Evolutionary conservation across 208 protist species (phyloP).

Genomic region (Borovskyia barvae): DNA sequence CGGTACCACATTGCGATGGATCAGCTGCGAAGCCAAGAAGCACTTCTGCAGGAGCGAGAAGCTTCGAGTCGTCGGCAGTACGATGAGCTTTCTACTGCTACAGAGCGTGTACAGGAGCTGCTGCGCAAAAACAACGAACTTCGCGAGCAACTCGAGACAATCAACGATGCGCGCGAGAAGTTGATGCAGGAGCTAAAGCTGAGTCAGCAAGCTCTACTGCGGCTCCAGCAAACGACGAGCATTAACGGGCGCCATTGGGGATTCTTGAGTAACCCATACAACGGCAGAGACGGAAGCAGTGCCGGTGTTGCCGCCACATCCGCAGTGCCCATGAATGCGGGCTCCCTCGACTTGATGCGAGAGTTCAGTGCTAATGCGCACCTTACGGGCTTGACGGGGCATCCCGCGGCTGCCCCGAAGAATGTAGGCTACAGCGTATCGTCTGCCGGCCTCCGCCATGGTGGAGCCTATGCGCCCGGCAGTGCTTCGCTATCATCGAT

Average conservation of each 20-base stretch:
- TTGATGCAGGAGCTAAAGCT: slow-evolving; percentile 74
- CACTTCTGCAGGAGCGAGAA: slow-evolving; percentile 59
- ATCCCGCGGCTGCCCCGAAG: too few relatives aligned
- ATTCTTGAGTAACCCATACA: slow-evolving; percentile 19
- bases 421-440: too few relatives aligned
- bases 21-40: slow-evolving; percentile 53
- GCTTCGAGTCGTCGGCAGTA: slow-evolving; percentile 26
- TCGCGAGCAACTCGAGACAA: slow-evolving; percentile 62
- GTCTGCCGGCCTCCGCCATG: too few relatives aligned
- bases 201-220: slow-evolving; percentile 72
- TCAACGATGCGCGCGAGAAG: slow-evolving; percentile 56
- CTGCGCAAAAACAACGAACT: slow-evolving; percentile 62
- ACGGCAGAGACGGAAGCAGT: background rate
- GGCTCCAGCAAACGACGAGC: slow-evolving; percentile 76
- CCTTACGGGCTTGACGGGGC: background rate
- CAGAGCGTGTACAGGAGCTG: slow-evolving; percentile 37
- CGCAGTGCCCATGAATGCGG: background rate
- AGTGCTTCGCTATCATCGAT: too few relatives aligned
- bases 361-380: slow-evolving; percentile 20
- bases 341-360: slow-evolving; percentile 11
- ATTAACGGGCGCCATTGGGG: slow-evolving; percentile 70
- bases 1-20: slow-evolving; percentile 50
- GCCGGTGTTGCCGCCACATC: background rate
- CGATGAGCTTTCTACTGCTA: slow-evolving; percentile 43
- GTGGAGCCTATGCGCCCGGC: too few relatives aligned